A percentile compares a stretch with the other conserved stretches of the same genome.
phyloP scores from a whole-genome alignment of 257 asterid species.

The Jacaranda mimosifolia region DNA sequence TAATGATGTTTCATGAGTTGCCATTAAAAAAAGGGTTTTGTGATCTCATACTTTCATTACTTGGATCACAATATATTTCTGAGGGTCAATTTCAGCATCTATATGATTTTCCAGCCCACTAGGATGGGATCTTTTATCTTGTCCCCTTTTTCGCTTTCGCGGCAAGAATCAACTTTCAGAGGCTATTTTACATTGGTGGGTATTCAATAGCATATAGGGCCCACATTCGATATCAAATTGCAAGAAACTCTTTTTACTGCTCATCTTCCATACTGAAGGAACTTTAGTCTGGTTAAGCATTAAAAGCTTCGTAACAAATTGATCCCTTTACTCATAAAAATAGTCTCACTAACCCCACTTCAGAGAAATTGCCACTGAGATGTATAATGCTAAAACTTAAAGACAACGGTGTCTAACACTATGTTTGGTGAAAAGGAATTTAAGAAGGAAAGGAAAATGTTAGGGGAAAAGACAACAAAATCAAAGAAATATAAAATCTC shows the following conservation, averaged over 20 bases:
- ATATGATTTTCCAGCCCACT: constrained; percentile 32
- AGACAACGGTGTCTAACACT: too few relatives aligned
- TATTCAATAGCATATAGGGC: constrained; percentile 19
- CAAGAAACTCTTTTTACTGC: constrained; percentile 10
- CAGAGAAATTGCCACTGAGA: too few relatives aligned
- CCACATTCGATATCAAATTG: constrained; percentile 6
- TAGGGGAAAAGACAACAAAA: too few relatives aligned
- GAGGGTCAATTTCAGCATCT: constrained; percentile 21
- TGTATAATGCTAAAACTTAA: too few relatives aligned
- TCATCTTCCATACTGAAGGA: not conserved
- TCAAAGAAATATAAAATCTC: too few relatives aligned
- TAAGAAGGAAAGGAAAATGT: too few relatives aligned
- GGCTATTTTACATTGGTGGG: not conserved
- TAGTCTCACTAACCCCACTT: too few relatives aligned
- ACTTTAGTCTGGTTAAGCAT: constrained; percentile 24
- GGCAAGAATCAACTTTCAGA: constrained; percentile 25
- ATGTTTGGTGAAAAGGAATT: too few relatives aligned
- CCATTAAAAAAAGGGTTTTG: not conserved
- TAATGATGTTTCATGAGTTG: constrained; percentile 29
- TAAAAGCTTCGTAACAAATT: not conserved
- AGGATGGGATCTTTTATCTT: constrained; percentile 26
- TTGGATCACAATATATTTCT: constrained; percentile 9
- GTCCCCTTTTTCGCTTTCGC: constrained; percentile 31
- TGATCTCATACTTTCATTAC: constrained; percentile 19
- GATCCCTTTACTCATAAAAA: not conserved